A percentile compares a stretch with the other conserved stretches of the same genome.
Conservation (phyloP, 2,329 filamentous ascomycete genomes). For the Sporothrix brasiliensis region DNA sequence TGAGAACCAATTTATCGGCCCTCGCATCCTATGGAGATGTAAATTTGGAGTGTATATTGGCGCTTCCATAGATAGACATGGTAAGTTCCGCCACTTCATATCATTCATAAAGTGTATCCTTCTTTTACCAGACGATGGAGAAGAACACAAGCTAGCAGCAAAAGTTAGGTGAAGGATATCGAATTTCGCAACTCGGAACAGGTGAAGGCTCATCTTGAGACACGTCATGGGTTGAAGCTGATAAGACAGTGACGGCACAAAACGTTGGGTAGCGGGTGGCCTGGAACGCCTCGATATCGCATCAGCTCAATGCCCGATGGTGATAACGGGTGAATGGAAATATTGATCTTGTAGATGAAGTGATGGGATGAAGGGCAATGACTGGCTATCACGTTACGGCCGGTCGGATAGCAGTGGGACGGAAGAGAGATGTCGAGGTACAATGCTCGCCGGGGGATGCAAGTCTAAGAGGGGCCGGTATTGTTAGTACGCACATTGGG, state of each 20-base stretch:
- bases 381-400: conserved; percentile 20
- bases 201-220: background rate
- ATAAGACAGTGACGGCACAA: conserved; percentile 25
- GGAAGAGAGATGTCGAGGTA: background rate
- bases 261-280: conserved; percentile 25
- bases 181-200: background rate
- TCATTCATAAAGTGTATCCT: background rate
- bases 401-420: background rate
- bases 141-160: background rate
- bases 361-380: background rate
- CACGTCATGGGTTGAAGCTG: background rate
- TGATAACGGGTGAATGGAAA: background rate
- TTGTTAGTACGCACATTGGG: background rate
- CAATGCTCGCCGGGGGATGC: background rate
- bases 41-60: conserved; percentile 27
- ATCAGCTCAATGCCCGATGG: background rate
- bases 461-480: background rate
- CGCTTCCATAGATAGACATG: conserved; percentile 33
- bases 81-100: conserved; percentile 15
- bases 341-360: conserved; percentile 2
- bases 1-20: conserved; percentile 20
- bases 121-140: too few relatives aligned
- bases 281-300: conserved; percentile 29
- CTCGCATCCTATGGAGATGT: conserved; percentile 20
- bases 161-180: background rate